Percentiles rank a stretch among this genome's conserved stretches.
Evolutionary conservation across 257 asterid species (phyloP).

Genomic region (Solanum dulcamara): DNA sequence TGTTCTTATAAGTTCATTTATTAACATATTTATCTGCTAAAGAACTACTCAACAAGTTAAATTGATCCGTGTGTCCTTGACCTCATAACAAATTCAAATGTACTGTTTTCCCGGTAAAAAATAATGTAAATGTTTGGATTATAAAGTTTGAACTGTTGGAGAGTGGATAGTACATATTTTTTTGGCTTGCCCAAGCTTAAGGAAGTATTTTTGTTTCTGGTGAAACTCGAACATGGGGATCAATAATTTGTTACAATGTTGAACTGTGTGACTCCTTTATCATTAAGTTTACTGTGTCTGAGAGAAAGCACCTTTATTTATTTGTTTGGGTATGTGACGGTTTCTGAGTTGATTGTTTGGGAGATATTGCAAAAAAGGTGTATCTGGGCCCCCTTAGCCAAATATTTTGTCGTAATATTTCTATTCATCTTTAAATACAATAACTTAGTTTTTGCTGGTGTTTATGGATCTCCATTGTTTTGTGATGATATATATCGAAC

Average conservation of each 20-base stretch:
- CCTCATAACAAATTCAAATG: too few relatives aligned
- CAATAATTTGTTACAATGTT: neutral
- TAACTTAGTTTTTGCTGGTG: neutral
- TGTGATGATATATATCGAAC: constrained; percentile 26
- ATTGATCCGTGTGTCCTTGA: too few relatives aligned
- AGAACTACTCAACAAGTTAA: too few relatives aligned
- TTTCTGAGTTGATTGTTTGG: neutral
- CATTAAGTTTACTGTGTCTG: neutral
- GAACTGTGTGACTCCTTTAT: neutral
- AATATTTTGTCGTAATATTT: neutral
- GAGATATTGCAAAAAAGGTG: neutral
- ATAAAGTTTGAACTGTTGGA: neutral
- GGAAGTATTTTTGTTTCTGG: neutral
- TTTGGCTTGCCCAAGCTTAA: neutral
- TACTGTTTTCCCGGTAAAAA: too few relatives aligned
- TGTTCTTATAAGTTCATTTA: too few relatives aligned
- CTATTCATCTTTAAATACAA: neutral
- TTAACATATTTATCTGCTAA: too few relatives aligned
- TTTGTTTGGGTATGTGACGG: neutral
- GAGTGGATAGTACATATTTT: neutral
- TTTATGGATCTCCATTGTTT: neutral
- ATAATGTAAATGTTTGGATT: neutral
- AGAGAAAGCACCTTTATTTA: neutral
- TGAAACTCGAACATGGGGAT: neutral
- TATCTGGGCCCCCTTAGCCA: neutral